These are phyloP conservation scores for Eimeria praecox DNA, from an alignment of 169 alveolate genomes.

Conservation along the genomic window DNA sequence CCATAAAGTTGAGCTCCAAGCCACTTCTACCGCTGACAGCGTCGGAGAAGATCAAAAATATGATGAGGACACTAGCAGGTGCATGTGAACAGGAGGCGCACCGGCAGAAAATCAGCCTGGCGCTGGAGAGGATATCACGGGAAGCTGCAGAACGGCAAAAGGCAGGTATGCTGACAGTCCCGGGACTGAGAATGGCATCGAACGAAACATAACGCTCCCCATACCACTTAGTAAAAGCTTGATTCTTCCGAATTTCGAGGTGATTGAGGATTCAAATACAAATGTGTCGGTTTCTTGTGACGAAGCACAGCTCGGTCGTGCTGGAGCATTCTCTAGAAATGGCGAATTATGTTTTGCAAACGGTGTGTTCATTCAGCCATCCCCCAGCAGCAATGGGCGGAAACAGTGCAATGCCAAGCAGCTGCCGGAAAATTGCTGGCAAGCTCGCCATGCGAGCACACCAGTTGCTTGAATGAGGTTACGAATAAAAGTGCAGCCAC, in stretches of 20 bases:
- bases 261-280: not conserved
- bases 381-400: not conserved
- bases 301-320: not conserved
- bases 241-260: not conserved
- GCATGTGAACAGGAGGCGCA: slow-evolving; percentile 32
- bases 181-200: not conserved
- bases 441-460: not conserved
- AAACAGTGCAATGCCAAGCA: not conserved
- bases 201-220: not conserved
- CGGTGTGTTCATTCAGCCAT: not conserved
- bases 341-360: not conserved
- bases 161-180: not conserved
- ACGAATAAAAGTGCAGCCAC: not conserved
- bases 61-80: not conserved
- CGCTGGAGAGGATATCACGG: slow-evolving; percentile 30
- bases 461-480: not conserved
- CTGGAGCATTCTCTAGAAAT: not conserved
- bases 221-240: not conserved
- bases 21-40: not conserved
- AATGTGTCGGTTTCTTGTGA: not conserved
- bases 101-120: slow-evolving; percentile 44
- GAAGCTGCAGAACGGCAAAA: slow-evolving; percentile 15
- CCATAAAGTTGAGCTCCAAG: not conserved
- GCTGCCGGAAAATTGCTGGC: not conserved
- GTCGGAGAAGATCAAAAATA: not conserved